phyloP scores from a whole-genome alignment of 2,329 filamentous ascomycete genomes.

The Aspergillus novofumigatus region DNA sequence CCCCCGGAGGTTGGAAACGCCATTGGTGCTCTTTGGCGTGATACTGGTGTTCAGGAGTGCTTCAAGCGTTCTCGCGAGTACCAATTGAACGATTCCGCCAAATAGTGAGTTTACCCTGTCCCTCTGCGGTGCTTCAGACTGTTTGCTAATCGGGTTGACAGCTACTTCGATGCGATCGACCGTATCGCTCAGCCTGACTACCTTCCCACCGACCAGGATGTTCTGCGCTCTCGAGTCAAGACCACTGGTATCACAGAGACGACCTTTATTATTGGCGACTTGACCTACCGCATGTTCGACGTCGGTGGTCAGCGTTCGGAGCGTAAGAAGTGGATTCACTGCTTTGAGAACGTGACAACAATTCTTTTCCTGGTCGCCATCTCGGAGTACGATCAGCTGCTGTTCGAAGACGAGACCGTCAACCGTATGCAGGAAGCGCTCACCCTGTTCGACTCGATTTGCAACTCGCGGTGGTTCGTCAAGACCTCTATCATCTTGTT shows the following conservation, averaged over 20 bases:
- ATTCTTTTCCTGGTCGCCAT: constrained; percentile 96
- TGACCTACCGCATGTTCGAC: constrained; percentile 97
- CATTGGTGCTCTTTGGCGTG: constrained; percentile 89
- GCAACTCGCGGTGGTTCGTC: constrained; percentile 68
- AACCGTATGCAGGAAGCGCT: constrained; percentile 72
- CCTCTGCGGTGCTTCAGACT: not conserved
- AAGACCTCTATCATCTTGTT: constrained; percentile 70
- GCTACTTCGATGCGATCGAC: constrained; percentile 93
- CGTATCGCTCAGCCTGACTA: constrained; percentile 89
- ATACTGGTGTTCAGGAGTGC: constrained; percentile 86
- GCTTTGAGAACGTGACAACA: constrained; percentile 95
- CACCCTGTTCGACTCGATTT: constrained; percentile 68
- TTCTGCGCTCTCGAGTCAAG: constrained; percentile 93
- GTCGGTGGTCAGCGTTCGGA: constrained; percentile 93
- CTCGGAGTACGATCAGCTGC: constrained; percentile 91
- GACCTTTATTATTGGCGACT: constrained; percentile 88
- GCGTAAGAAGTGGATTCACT: constrained; percentile 99
- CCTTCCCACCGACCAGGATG: constrained; percentile 91
- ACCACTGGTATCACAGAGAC: constrained; percentile 97
- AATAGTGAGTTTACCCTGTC: constrained; percentile 67
- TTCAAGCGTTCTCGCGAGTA: constrained; percentile 96
- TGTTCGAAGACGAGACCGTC: constrained; percentile 94
- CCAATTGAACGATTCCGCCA: constrained; percentile 91
- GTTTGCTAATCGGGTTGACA: constrained; percentile 41
- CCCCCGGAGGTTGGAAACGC: constrained; percentile 92